These are phyloP conservation scores for Malbranchea cinnamomea DNA, from an alignment of 2,329 filamentous ascomycete species.

Conservation along the genomic window DNA sequence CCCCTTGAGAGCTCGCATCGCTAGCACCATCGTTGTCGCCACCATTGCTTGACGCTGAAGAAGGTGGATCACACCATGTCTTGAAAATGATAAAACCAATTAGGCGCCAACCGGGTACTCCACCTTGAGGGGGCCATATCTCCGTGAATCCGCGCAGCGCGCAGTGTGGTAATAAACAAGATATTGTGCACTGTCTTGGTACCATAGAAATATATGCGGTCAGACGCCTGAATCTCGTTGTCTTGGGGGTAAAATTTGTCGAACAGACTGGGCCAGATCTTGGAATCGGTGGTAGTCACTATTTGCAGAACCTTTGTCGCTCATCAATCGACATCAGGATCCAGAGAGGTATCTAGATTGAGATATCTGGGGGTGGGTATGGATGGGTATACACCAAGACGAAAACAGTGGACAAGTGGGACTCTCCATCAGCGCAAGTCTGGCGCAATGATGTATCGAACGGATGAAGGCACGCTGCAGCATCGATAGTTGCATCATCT, in stretches of 20 bases:
- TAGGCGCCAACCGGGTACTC: constrained; percentile 22
- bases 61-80: constrained; percentile 10
- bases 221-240: neutral
- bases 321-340: too few species aligned
- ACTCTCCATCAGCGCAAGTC: constrained; percentile 23
- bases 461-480: constrained; percentile 22
- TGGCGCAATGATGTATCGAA: constrained; percentile 22
- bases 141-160: constrained; percentile 23
- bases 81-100: constrained; percentile 24
- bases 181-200: constrained; percentile 8
- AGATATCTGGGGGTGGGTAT: too few species aligned
- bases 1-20: constrained; percentile 6
- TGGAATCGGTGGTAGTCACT: constrained; percentile 5
- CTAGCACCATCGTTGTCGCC: constrained; percentile 7
- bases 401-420: too few species aligned
- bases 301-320: too few species aligned
- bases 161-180: constrained; percentile 6
- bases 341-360: too few species aligned
- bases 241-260: constrained; percentile 12
- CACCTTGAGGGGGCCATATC: constrained; percentile 15
- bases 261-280: constrained; percentile 18
- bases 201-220: constrained; percentile 16
- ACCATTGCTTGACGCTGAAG: constrained; percentile 9
- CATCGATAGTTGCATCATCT: too few species aligned
- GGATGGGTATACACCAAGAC: too few species aligned